A percentile compares a stretch with the other conserved stretches of the same genome.
phyloP scores from a whole-genome alignment of 768 basidiomycete species.

The Megacollybia marginata region DNA sequence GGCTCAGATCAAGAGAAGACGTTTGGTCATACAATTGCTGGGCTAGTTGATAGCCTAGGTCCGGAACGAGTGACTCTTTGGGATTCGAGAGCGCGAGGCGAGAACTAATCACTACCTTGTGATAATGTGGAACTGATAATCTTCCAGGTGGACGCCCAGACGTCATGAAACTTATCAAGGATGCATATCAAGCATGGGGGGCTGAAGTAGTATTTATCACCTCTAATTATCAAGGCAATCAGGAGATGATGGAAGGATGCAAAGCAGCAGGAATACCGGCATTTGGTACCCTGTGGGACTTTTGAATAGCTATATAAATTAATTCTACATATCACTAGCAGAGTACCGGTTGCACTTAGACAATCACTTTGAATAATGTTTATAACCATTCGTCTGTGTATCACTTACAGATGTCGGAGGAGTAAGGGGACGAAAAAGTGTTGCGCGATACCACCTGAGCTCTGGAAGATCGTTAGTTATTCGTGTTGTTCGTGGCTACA shows the following conservation, averaged over 20 bases:
- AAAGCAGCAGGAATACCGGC: slow-evolving; percentile 64
- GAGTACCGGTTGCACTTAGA: no score
- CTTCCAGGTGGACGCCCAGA: slow-evolving; percentile 60
- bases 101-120: slow-evolving; percentile 1
- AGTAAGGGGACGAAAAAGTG: slow-evolving; percentile 43
- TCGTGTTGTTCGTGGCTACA: no score
- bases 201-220: slow-evolving; percentile 84
- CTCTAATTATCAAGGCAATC: slow-evolving; percentile 70
- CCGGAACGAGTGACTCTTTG: slow-evolving; percentile 70
- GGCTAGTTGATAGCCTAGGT: slow-evolving; percentile 59
- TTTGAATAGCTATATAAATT: slow-evolving; percentile 22
- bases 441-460: slow-evolving; percentile 70
- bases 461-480: slow-evolving; percentile 33
- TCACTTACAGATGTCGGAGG: not conserved
- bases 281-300: slow-evolving; percentile 73
- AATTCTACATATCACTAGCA: not conserved
- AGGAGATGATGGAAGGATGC: slow-evolving; percentile 79
- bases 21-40: slow-evolving; percentile 73
- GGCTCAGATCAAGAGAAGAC: slow-evolving; percentile 82
- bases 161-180: slow-evolving; percentile 69
- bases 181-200: slow-evolving; percentile 67
- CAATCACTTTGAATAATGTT: not conserved
- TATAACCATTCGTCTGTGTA: not conserved
- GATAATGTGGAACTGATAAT: not conserved
- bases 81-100: slow-evolving; percentile 69